phyloP scores from a whole-genome alignment of 495 filamentous ascomycete genomes.

The Trichoderma virens region DNA sequence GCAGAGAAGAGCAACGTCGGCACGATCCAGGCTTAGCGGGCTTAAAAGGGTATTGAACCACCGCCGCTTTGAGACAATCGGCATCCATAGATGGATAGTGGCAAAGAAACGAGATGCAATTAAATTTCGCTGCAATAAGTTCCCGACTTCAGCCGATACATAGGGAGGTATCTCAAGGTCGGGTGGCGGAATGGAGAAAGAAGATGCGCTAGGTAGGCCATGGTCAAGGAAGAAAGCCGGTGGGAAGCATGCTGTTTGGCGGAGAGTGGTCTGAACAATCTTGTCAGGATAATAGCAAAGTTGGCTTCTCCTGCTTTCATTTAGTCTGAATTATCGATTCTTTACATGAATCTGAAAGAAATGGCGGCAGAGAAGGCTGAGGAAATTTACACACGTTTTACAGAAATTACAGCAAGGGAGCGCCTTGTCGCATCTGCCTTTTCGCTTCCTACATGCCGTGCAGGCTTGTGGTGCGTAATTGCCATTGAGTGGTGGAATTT shows the following conservation, averaged over 20 bases:
- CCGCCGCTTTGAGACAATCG: background rate
- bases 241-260: background rate
- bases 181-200: background rate
- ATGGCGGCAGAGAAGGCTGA: too few species aligned
- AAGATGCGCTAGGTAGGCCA: background rate
- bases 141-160: background rate
- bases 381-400: background rate
- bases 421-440: background rate
- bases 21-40: background rate
- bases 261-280: background rate
- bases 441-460: background rate
- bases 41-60: background rate
- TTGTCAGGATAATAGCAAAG: background rate
- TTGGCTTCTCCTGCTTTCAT: background rate
- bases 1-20: background rate
- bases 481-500: too few species aligned
- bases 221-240: background rate
- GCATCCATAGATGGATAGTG: background rate
- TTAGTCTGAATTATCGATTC: background rate
- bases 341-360: too few species aligned
- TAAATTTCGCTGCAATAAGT: background rate
- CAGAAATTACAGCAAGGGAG: background rate
- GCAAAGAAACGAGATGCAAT: background rate
- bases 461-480: background rate
- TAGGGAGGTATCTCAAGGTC: background rate